phyloP scores from a whole-genome alignment of 495 filamentous ascomycete genomes.

The Cladorrhinum samala region DNA sequence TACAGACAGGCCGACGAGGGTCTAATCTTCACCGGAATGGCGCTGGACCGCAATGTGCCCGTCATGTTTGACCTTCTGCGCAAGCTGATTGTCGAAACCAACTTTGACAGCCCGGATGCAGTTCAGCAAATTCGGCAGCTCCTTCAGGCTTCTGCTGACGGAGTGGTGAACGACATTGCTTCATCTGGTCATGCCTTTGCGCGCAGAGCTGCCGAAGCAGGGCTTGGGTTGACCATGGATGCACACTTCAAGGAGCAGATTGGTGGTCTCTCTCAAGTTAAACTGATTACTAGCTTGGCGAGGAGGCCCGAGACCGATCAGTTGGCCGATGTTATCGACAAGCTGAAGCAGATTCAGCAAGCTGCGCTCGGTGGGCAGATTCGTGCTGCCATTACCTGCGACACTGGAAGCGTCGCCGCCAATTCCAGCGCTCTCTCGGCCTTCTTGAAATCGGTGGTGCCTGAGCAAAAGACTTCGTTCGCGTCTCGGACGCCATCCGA shows the following conservation, averaged over 20 bases:
- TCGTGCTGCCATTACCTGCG: conserved; percentile 82
- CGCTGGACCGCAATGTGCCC: conserved; percentile 80
- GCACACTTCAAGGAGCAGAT: conserved; percentile 72
- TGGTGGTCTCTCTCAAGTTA: conserved; percentile 77
- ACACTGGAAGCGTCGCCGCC: conserved; percentile 54
- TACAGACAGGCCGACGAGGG: conserved; percentile 70
- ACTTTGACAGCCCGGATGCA: conserved; percentile 78
- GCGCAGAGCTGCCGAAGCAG: conserved; percentile 71
- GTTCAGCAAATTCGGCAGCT: conserved; percentile 78
- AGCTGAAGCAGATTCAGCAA: conserved; percentile 79
- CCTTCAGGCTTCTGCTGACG: conserved; percentile 74
- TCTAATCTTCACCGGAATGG: conserved; percentile 72
- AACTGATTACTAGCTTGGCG: conserved; percentile 64
- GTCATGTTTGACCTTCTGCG: conserved; percentile 85
- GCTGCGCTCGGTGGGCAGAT: conserved; percentile 62
- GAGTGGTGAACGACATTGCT: conserved; percentile 86
- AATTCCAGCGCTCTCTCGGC: conserved; percentile 69
- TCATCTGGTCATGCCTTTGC: conserved; percentile 82
- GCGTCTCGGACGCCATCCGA: conserved; percentile 24
- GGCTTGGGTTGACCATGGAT: conserved; percentile 53
- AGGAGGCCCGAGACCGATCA: conserved; percentile 51
- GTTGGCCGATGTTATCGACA: conserved; percentile 69
- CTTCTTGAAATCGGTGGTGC: conserved; percentile 58
- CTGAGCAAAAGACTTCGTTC: conserved; percentile 35
- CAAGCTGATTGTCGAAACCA: conserved; percentile 73